phyloP scores from a whole-genome alignment of 768 basidiomycete species.

The Naganishia onofrii region DNA sequence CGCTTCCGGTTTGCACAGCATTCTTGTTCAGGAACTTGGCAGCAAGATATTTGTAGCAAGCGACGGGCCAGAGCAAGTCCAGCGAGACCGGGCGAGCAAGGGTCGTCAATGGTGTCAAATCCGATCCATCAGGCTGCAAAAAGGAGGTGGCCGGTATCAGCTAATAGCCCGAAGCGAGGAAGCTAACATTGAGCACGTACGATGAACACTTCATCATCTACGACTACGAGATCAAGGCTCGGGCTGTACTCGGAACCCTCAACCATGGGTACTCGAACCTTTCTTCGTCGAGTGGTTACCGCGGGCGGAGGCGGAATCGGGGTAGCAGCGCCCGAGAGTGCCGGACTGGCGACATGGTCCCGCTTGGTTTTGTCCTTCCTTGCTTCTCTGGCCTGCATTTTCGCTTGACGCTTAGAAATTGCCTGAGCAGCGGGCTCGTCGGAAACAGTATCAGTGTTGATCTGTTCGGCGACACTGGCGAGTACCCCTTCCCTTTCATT shows the following conservation, averaged over 20 bases:
- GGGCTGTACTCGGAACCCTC: constrained; percentile 40
- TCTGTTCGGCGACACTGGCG: constrained; percentile 22
- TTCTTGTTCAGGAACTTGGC: neutral
- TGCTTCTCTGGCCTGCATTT: constrained; percentile 25
- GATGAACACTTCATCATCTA: constrained; percentile 45
- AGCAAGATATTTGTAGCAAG: neutral
- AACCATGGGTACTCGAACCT: constrained; percentile 50
- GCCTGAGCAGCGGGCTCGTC: neutral
- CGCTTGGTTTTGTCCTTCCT: constrained; percentile 24
- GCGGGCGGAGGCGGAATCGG: constrained; percentile 4
- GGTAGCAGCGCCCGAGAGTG: constrained; percentile 25
- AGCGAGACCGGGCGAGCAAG: constrained; percentile 15
- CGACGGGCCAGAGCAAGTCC: constrained; percentile 19
- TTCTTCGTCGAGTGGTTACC: constrained; percentile 35
- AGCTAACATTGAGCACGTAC: constrained; percentile 37
- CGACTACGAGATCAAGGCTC: constrained; percentile 45
- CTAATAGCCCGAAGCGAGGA: neutral
- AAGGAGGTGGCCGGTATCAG: neutral
- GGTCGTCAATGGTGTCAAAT: constrained; percentile 9
- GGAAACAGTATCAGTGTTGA: neutral
- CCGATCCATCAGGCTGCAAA: constrained; percentile 9
- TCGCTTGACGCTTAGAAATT: constrained; percentile 32
- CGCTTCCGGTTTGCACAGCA: neutral
- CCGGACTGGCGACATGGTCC: neutral
- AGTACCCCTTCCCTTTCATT: constrained; percentile 17